Evolutionary conservation across 441 rosid genomes (phyloP), one percentile per base, ranked within the genome.

Genomic region (Capsella rubella): DNA sequence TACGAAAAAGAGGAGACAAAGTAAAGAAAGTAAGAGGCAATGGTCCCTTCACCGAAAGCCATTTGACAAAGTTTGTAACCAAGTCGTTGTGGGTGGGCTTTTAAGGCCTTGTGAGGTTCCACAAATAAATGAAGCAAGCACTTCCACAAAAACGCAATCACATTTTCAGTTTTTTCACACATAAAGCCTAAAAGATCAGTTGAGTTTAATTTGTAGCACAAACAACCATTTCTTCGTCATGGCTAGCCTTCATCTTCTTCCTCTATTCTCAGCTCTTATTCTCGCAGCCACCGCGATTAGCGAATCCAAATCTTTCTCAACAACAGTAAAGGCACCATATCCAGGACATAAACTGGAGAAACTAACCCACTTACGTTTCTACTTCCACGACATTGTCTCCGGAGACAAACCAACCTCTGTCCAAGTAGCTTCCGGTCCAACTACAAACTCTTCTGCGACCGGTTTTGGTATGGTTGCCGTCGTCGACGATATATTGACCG

Each of bases 371-470:
- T 40, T 88, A 61, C 80, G 81, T 18, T 83, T 87, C 79, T 87
- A 87, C 87, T 76, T 87, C 82, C 94, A 87, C 4, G 89, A 89
- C 64, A 62, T 77, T 29, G 28, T 82, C 0, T 58, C 78, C 4
- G 86, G 85, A 5, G 66, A 79, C 0, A 52, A 77, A 2, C 81
- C 83, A 0, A 85, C 90, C 0, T 73, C 89, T 0, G 69, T 78
- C 15, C 52, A 21, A 25, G 85, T 89, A 0, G 87, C 85, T 6
- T 55, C 64, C 13, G 76, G 69, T 7, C 65, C 80, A 4, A 80
- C 61, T 62, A 77, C 69, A 68, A 83, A 87, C 14, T 54, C 77
- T 56, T 56, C 55, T 16, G 56, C 72, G 2, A 72, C 57, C 1
- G 27, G 55, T 29, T 87, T 83, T 5, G 87, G 87, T 8, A 21